Evolutionary conservation across 352 stramenopile genomes (phyloP).

Genomic region (Blastocystis sp.): DNA sequence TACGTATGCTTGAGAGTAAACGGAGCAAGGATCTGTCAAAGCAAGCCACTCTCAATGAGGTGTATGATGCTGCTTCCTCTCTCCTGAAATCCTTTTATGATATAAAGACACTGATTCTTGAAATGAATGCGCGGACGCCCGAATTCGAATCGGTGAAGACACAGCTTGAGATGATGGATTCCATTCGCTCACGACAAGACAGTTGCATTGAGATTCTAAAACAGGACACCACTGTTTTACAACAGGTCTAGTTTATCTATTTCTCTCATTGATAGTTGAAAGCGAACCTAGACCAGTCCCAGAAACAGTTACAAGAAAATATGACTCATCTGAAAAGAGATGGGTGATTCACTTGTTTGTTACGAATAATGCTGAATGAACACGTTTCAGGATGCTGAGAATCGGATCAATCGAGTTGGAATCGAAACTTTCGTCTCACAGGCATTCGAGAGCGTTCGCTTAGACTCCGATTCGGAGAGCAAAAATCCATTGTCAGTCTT

Average conservation of each 20-base stretch:
- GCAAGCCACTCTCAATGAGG: not conserved
- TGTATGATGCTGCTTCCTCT: not conserved
- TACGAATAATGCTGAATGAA: not conserved
- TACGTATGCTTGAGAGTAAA: conserved; percentile 9
- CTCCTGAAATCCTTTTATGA: not conserved
- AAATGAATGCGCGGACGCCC: not conserved
- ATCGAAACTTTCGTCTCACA: conserved; percentile 9
- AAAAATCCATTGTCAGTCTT: not conserved
- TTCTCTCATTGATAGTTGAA: conserved; percentile 14
- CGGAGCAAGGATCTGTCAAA: not conserved
- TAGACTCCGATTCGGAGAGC: too few relatives aligned
- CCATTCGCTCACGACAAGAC: not conserved
- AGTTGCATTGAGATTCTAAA: not conserved
- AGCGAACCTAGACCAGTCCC: not conserved
- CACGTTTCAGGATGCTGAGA: not conserved
- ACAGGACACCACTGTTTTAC: conserved; percentile 5
- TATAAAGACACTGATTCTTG: not conserved
- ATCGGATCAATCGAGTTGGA: not conserved
- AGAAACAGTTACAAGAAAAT: conserved; percentile 13
- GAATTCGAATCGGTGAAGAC: not conserved
- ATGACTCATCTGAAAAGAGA: not conserved
- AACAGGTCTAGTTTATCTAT: not conserved
- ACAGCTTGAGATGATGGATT: not conserved
- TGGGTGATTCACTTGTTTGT: not conserved
- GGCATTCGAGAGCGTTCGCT: too few relatives aligned